Evolutionary conservation across 495 filamentous ascomycete species (phyloP).

Genomic region (Aspergillus sparsus): DNA sequence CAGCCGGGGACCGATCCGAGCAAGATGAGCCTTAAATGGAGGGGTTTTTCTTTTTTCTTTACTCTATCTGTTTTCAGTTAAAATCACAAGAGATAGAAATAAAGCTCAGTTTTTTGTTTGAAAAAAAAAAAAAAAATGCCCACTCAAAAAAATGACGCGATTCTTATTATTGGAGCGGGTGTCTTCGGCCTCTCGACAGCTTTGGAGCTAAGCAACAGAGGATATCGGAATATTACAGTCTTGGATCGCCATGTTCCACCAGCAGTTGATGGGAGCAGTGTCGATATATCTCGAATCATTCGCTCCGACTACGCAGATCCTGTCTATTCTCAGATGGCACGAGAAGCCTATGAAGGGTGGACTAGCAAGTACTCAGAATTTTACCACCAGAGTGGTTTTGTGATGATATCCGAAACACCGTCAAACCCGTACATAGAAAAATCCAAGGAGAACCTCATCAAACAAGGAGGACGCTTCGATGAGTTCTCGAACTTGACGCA

Average conservation of each 20-base stretch:
- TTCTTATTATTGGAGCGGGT: slow-evolving; percentile 71
- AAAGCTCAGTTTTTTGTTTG: neutral
- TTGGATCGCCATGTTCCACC: slow-evolving; percentile 60
- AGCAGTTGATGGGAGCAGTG: slow-evolving; percentile 61
- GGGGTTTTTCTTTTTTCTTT: neutral
- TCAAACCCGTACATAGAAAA: slow-evolving; percentile 20
- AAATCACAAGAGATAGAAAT: neutral
- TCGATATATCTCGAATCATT: slow-evolving; percentile 71
- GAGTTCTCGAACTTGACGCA: slow-evolving; percentile 37
- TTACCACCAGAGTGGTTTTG: slow-evolving; percentile 40
- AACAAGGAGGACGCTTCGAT: slow-evolving; percentile 38
- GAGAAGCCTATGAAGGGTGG: slow-evolving; percentile 69
- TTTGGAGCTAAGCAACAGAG: slow-evolving; percentile 55
- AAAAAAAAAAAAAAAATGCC: neutral
- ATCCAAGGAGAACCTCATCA: slow-evolving; percentile 43
- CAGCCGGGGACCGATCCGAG: no score
- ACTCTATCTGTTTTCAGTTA: neutral
- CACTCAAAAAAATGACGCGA: slow-evolving; percentile 36
- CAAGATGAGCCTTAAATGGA: no score
- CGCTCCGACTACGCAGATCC: slow-evolving; percentile 72
- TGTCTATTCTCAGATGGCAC: slow-evolving; percentile 63
- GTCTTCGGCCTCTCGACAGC: slow-evolving; percentile 70
- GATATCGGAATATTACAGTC: slow-evolving; percentile 57
- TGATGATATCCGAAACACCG: neutral
- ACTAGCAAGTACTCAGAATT: slow-evolving; percentile 37